Conservation (phyloP, 192 early-diverging fungal species). For the Mycoemilia scoparia region DNA sequence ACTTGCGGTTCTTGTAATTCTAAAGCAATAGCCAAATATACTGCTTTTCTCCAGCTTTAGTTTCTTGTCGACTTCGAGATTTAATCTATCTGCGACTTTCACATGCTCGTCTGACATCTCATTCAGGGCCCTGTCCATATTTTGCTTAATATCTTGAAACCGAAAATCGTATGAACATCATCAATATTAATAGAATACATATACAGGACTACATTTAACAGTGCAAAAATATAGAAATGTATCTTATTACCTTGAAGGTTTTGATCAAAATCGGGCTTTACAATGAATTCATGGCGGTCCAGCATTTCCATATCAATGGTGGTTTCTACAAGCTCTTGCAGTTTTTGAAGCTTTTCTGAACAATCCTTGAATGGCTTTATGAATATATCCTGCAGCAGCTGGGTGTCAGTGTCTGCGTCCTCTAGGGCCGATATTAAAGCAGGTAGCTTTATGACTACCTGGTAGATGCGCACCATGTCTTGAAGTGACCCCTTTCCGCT, state of each 20-base stretch:
- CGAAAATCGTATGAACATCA: too few species aligned
- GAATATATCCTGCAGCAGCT: slow-evolving; percentile 37
- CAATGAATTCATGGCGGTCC: slow-evolving; percentile 70
- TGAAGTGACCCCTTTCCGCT: slow-evolving; percentile 56
- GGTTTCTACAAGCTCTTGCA: slow-evolving; percentile 73
- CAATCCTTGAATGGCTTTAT: slow-evolving; percentile 31
- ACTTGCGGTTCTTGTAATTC: slow-evolving; percentile 54
- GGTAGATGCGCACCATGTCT: slow-evolving; percentile 82
- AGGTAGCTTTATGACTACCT: slow-evolving; percentile 58
- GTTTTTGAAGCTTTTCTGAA: slow-evolving; percentile 34
- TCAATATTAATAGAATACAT: slow-evolving; percentile 28
- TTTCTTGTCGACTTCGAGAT: slow-evolving; percentile 66
- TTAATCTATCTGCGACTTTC: slow-evolving; percentile 36
- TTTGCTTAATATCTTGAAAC: slow-evolving; percentile 14
- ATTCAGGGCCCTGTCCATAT: slow-evolving; percentile 33
- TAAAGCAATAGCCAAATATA: slow-evolving; percentile 68
- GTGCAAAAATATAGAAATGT: neutral
- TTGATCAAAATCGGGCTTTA: slow-evolving; percentile 71
- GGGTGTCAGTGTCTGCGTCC: slow-evolving; percentile 6
- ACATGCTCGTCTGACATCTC: slow-evolving; percentile 42
- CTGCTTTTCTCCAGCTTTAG: slow-evolving; percentile 77
- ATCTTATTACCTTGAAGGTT: too few species aligned
- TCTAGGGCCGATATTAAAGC: slow-evolving; percentile 37
- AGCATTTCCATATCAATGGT: slow-evolving; percentile 74
- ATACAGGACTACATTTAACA: slow-evolving; percentile 2